phyloP scores from a whole-genome alignment of 768 basidiomycete genomes.

The Amanita rubescens region DNA sequence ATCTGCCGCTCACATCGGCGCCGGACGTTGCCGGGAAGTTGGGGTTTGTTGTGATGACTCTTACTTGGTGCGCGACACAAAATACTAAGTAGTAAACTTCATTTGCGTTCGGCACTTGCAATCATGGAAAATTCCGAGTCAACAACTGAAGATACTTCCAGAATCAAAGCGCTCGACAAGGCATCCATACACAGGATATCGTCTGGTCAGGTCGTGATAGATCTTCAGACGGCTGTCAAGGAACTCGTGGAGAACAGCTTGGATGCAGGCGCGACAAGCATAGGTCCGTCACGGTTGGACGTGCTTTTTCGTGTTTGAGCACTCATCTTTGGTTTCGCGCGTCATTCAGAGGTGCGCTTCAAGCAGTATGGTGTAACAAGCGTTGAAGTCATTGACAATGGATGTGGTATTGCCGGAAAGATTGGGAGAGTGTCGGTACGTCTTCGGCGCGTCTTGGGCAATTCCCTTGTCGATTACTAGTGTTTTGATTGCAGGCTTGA shows the following conservation, averaged over 20 bases:
- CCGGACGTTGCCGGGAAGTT: no score
- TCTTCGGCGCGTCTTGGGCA: not conserved
- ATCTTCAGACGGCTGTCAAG: no score
- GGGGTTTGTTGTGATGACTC: no score
- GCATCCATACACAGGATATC: no score
- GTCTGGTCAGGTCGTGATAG: no score
- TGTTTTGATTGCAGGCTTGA: slow-evolving; percentile 51
- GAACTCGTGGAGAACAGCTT: slow-evolving; percentile 92
- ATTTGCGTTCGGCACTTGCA: no score
- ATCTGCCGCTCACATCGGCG: no score
- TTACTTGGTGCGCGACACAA: no score
- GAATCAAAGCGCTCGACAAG: no score
- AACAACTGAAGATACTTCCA: not conserved
- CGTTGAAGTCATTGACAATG: no score
- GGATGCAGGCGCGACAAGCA: slow-evolving; percentile 82
- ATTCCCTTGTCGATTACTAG: not conserved
- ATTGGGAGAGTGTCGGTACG: slow-evolving; percentile 76
- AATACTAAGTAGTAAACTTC: no score
- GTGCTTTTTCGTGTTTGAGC: not conserved
- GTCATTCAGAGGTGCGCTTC: slow-evolving; percentile 63
- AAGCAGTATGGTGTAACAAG: no score
- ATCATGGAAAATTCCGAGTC: not conserved
- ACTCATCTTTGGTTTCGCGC: not conserved
- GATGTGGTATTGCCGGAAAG: slow-evolving; percentile 69
- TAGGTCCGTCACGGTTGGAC: slow-evolving; percentile 52